Conservation (phyloP, 2,329 filamentous ascomycete genomes). For the Aspergillus cejpii region DNA sequence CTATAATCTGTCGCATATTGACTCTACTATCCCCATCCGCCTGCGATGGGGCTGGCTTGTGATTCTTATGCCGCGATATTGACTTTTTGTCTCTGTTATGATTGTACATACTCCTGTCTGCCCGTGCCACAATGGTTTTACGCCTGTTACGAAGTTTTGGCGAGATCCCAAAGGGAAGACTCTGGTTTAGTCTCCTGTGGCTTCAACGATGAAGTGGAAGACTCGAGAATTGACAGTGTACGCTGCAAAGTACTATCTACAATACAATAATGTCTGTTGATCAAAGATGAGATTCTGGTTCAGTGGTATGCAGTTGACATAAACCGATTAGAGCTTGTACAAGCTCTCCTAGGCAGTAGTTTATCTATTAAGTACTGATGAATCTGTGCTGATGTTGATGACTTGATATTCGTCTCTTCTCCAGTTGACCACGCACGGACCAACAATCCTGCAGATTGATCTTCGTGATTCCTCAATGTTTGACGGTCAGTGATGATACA, state of each 20-base stretch:
- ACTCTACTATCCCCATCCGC: background rate
- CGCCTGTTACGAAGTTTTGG: background rate
- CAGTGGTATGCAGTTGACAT: too few relatives aligned
- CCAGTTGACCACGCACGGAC: background rate
- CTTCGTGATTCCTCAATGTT: background rate
- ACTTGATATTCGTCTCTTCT: background rate
- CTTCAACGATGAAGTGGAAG: background rate
- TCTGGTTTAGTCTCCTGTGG: background rate
- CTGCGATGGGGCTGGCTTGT: conserved; percentile 1
- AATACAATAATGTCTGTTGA: background rate
- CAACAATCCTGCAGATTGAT: background rate
- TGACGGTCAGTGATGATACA: too few relatives aligned
- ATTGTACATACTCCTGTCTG: background rate
- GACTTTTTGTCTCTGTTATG: background rate
- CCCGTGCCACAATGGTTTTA: background rate
- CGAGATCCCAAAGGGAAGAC: background rate
- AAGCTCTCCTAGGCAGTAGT: too few relatives aligned
- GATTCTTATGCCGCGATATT: conserved; percentile 4
- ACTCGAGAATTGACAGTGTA: background rate
- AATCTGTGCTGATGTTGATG: too few relatives aligned
- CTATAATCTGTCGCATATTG: background rate
- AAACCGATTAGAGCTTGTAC: too few relatives aligned
- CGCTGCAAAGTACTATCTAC: background rate
- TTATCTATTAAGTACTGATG: too few relatives aligned
- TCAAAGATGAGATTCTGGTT: background rate